Evolutionary conservation across 306 rosid genomes (phyloP).

Genomic region (Ormosia semicastrata): DNA sequence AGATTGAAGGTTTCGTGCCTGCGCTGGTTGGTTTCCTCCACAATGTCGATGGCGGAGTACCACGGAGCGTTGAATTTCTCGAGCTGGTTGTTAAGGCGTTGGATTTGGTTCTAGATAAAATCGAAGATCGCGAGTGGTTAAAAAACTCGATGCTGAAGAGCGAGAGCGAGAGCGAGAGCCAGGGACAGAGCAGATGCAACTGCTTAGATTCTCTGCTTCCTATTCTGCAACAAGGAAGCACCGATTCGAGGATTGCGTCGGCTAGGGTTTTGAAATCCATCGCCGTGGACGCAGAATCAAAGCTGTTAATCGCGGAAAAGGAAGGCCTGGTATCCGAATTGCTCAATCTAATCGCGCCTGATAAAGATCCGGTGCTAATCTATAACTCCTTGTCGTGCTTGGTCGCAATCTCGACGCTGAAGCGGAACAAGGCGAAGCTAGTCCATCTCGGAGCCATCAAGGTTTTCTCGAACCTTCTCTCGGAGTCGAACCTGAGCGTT

Average conservation of each 20-base stretch:
- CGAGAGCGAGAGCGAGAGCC: neutral
- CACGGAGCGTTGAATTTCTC: slow-evolving; percentile 28
- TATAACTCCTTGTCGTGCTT: slow-evolving; percentile 62
- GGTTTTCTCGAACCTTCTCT: slow-evolving; percentile 39
- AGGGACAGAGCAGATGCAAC: slow-evolving; percentile 1
- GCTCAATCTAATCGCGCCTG: slow-evolving; percentile 45
- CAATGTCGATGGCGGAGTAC: slow-evolving; percentile 45
- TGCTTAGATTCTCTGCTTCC: slow-evolving; percentile 54
- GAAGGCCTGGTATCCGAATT: slow-evolving; percentile 57
- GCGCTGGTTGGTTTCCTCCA: slow-evolving; percentile 52
- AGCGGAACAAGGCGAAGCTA: slow-evolving; percentile 46
- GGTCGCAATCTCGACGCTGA: slow-evolving; percentile 55
- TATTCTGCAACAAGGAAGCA: slow-evolving; percentile 51
- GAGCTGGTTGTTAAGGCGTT: slow-evolving; percentile 50
- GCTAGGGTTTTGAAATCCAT: slow-evolving; percentile 50
- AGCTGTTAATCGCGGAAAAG: slow-evolving; percentile 57
- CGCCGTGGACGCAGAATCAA: slow-evolving; percentile 59
- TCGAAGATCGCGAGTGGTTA: slow-evolving; percentile 36
- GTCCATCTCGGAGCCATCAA: slow-evolving; percentile 58
- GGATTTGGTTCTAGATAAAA: slow-evolving; percentile 46
- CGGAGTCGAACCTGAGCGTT: slow-evolving; percentile 38
- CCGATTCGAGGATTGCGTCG: slow-evolving; percentile 48
- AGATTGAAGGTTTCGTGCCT: slow-evolving; percentile 44
- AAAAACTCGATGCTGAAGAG: slow-evolving; percentile 39
- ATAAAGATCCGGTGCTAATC: slow-evolving; percentile 46